These are phyloP conservation scores for Pisolithus marmoratus DNA, from an alignment of 768 basidiomycete genomes.

Conservation along the genomic window DNA sequence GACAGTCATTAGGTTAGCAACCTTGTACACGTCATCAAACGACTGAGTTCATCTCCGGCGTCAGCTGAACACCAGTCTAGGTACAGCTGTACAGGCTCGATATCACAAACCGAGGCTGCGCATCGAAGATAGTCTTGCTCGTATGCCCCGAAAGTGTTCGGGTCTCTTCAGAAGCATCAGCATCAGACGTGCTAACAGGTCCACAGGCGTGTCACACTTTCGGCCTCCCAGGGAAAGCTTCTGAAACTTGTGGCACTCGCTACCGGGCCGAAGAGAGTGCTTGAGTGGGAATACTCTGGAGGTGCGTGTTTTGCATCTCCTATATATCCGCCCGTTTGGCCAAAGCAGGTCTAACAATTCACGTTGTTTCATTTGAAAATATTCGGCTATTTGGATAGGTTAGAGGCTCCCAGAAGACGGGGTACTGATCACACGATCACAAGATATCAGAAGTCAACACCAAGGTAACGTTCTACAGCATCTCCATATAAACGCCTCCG, in stretches of 20 bases:
- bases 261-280: constrained; percentile 49
- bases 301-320: background rate
- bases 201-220: constrained; percentile 50
- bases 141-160: too few species aligned
- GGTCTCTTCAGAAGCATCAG: too few species aligned
- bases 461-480: constrained; percentile 25
- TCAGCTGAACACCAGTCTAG: too few species aligned
- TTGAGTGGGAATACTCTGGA: constrained; percentile 31
- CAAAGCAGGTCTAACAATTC: too few species aligned
- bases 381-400: constrained; percentile 31
- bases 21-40: too few species aligned
- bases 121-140: too few species aligned
- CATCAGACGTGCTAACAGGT: too few species aligned
- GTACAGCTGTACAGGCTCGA: too few species aligned
- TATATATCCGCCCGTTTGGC: too few species aligned
- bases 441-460: constrained; percentile 44
- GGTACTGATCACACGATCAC: constrained; percentile 39
- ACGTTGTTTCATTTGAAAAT: constrained; percentile 12
- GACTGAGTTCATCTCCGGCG: too few species aligned
- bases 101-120: too few species aligned
- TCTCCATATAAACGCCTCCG: background rate
- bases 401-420: constrained; percentile 46
- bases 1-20: too few species aligned
- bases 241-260: constrained; percentile 46
- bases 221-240: constrained; percentile 50